phyloP scores from a whole-genome alignment of 73 alveolate genomes.

The Paramecium sonneborni region DNA sequence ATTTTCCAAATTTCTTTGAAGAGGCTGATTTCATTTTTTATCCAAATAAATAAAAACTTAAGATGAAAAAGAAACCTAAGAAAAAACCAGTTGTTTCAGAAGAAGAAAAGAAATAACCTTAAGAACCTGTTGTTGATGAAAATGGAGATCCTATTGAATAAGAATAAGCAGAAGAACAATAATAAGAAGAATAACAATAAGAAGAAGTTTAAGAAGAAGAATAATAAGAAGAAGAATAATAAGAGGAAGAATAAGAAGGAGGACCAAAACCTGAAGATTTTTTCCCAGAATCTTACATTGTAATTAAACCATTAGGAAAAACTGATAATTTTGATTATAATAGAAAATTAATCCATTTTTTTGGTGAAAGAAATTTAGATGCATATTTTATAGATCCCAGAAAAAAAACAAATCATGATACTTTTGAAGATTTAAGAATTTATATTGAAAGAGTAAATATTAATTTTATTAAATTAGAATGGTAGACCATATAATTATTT shows the following conservation, averaged over 20 bases:
- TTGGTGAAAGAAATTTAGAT: constrained; percentile 32
- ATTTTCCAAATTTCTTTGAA: constrained; percentile 73
- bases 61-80: constrained; percentile 77
- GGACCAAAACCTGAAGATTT: constrained; percentile 74
- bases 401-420: constrained; percentile 2
- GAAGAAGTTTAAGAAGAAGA: constrained; percentile 71
- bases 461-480: not conserved
- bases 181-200: constrained; percentile 61
- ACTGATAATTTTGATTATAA: constrained; percentile 60
- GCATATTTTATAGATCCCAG: constrained; percentile 69
- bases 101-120: constrained; percentile 71
- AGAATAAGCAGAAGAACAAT: constrained; percentile 60
- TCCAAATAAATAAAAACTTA: constrained; percentile 43
- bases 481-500: constrained; percentile 56
- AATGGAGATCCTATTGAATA: constrained; percentile 33
- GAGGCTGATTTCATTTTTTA: constrained; percentile 38
- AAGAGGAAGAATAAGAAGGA: constrained; percentile 76
- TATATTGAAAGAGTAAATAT: constrained; percentile 67
- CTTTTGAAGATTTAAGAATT: constrained; percentile 72
- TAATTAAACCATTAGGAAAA: constrained; percentile 71
- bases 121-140: constrained; percentile 61
- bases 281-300: constrained; percentile 73
- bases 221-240: constrained; percentile 69
- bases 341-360: constrained; percentile 63
- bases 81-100: constrained; percentile 62